Percentiles rank a stretch among this genome's conserved stretches.
Evolutionary conservation across 2,329 filamentous ascomycete species (phyloP).

Genomic region (Fusarium nematophilum): DNA sequence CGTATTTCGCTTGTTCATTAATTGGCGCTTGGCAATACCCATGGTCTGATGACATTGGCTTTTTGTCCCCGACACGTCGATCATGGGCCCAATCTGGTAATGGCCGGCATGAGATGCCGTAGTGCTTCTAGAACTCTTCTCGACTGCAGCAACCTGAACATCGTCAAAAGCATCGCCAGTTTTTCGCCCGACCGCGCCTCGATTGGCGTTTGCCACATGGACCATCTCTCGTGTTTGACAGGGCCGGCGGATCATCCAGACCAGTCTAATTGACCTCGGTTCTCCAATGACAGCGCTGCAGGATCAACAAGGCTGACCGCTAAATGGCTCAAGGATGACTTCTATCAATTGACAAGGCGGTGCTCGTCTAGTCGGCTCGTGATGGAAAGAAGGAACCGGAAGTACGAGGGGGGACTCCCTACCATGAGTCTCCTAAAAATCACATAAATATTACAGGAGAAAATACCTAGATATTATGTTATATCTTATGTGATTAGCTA

Average conservation of each 20-base stretch:
- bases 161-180: background rate
- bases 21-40: slow-evolving; percentile 29
- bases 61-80: slow-evolving; percentile 4
- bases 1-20: no score
- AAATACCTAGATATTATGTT: no score
- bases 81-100: slow-evolving; percentile 26
- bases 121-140: slow-evolving; percentile 33
- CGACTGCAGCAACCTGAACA: background rate
- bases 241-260: background rate
- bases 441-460: no score
- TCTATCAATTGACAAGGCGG: background rate
- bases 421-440: no score
- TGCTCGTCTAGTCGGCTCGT: no score
- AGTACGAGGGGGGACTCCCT: no score
- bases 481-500: no score
- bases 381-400: no score
- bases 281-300: slow-evolving; percentile 11
- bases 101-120: slow-evolving; percentile 21
- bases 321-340: background rate
- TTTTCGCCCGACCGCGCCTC: slow-evolving; percentile 15
- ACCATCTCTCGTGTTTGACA: slow-evolving; percentile 1
- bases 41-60: slow-evolving; percentile 11
- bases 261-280: background rate
- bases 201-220: slow-evolving; percentile 16
- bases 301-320: slow-evolving; percentile 26